These are phyloP conservation scores for Uronychia setigera DNA, from an alignment of 73 alveolate genomes.

Conservation along the genomic window DNA sequence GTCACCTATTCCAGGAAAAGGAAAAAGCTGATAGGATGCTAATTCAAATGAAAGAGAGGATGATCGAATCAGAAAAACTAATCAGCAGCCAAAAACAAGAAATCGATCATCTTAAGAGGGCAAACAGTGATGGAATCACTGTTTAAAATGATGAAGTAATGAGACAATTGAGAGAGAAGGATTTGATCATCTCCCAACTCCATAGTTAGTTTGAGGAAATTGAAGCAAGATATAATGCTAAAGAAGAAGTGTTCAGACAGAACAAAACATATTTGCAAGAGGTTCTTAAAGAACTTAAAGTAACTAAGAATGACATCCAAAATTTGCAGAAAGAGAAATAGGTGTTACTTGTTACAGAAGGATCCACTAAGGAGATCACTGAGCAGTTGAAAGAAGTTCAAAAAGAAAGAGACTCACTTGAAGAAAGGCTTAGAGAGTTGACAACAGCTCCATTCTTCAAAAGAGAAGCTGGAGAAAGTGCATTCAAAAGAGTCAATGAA, in stretches of 20 bases:
- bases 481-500: constrained; percentile 31
- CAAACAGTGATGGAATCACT: too few relatives aligned
- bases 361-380: constrained; percentile 19
- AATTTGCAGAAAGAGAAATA: constrained; percentile 26
- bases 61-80: too few relatives aligned
- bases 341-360: constrained; percentile 16
- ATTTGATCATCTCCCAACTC: too few relatives aligned
- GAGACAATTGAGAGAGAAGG: too few relatives aligned
- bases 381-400: constrained; percentile 15
- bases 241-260: constrained; percentile 14
- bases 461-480: constrained; percentile 51
- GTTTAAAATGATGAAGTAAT: too few relatives aligned
- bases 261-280: constrained; percentile 25
- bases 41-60: too few relatives aligned
- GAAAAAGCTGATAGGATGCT: too few relatives aligned
- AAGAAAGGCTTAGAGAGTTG: constrained; percentile 26
- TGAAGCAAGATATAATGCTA: background rate
- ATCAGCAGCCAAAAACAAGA: too few relatives aligned
- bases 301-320: constrained; percentile 14
- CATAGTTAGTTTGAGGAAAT: constrained; percentile 40
- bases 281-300: constrained; percentile 38
- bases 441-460: constrained; percentile 58
- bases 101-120: too few relatives aligned
- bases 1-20: too few relatives aligned
- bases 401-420: constrained; percentile 51